A percentile compares a stretch with the other conserved stretches of the same genome.
phyloP scores from a whole-genome alignment of 805 yeast species.

The Spathaspora gorwiae region DNA sequence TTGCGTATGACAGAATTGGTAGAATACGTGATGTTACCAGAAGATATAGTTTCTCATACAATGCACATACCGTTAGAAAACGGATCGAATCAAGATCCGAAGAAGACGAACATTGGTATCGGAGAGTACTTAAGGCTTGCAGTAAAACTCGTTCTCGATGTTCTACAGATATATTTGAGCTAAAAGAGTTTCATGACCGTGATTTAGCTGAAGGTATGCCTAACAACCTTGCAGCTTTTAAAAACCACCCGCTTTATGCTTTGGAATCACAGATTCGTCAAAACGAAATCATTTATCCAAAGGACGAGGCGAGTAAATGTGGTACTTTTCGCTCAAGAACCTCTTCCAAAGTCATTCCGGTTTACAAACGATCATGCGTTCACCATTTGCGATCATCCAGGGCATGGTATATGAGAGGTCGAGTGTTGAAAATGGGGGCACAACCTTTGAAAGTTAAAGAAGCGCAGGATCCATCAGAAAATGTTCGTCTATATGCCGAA shows the following conservation, averaged over 20 bases:
- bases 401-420: slow-evolving; percentile 83
- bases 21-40: slow-evolving; percentile 80
- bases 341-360: slow-evolving; percentile 47
- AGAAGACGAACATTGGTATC: slow-evolving; percentile 60
- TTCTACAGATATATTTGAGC: slow-evolving; percentile 50
- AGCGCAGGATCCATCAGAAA: slow-evolving; percentile 46
- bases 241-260: slow-evolving; percentile 81
- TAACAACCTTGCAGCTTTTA: slow-evolving; percentile 72
- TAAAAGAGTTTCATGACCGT: slow-evolving; percentile 54
- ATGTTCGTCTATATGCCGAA: slow-evolving; percentile 61
- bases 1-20: slow-evolving; percentile 67
- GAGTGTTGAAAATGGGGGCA: slow-evolving; percentile 67
- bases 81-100: slow-evolving; percentile 57
- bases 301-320: slow-evolving; percentile 49
- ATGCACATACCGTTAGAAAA: slow-evolving; percentile 71
- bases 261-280: slow-evolving; percentile 68
- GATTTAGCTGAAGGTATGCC: slow-evolving; percentile 85
- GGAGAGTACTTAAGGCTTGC: slow-evolving; percentile 25
- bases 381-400: slow-evolving; percentile 62
- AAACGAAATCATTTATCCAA: slow-evolving; percentile 69
- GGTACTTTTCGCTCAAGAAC: slow-evolving; percentile 61
- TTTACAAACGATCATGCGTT: slow-evolving; percentile 67
- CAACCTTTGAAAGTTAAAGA: slow-evolving; percentile 53
- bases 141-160: slow-evolving; percentile 14
- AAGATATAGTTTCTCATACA: slow-evolving; percentile 66